Percentiles rank a stretch among this genome's conserved stretches.
Conservation (phyloP, 768 basidiomycete species). For the Boletus pseudo-olivaceus region DNA sequence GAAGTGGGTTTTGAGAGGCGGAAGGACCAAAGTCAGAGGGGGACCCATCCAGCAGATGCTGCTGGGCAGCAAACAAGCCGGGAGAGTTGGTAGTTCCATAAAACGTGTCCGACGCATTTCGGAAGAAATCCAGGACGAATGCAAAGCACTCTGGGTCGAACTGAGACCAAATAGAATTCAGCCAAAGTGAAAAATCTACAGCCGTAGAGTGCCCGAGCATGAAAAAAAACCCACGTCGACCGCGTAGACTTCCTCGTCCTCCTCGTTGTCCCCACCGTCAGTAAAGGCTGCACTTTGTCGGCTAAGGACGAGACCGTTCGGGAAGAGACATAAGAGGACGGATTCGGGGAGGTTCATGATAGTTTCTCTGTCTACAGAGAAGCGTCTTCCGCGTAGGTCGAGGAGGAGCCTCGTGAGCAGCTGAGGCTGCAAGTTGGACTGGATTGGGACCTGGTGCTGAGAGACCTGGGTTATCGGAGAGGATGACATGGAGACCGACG, state of each 20-base stretch:
- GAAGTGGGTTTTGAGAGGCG: slow-evolving; percentile 82
- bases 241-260: slow-evolving; percentile 89
- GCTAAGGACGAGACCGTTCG: slow-evolving; percentile 92
- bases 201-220: slow-evolving; percentile 3
- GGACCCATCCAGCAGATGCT: slow-evolving; percentile 67
- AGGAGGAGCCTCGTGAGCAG: slow-evolving; percentile 85
- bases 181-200: background rate
- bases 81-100: slow-evolving; percentile 78
- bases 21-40: slow-evolving; percentile 58
- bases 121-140: slow-evolving; percentile 92
- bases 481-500: slow-evolving; percentile 43
- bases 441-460: slow-evolving; percentile 51
- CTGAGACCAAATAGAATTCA: slow-evolving; percentile 39
- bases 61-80: slow-evolving; percentile 76
- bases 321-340: slow-evolving; percentile 92
- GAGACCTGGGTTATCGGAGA: slow-evolving; percentile 55
- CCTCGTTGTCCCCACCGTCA: slow-evolving; percentile 70
- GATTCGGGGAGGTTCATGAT: slow-evolving; percentile 99
- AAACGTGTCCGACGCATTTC: slow-evolving; percentile 81
- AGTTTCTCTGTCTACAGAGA: slow-evolving; percentile 94
- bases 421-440: slow-evolving; percentile 77
- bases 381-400: slow-evolving; percentile 87
- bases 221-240: slow-evolving; percentile 81
- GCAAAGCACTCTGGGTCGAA: slow-evolving; percentile 97
- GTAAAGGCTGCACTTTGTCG: slow-evolving; percentile 75